Evolutionary conservation across 75 land plant genomes (phyloP).

Genomic region (Picea sitchensis): DNA sequence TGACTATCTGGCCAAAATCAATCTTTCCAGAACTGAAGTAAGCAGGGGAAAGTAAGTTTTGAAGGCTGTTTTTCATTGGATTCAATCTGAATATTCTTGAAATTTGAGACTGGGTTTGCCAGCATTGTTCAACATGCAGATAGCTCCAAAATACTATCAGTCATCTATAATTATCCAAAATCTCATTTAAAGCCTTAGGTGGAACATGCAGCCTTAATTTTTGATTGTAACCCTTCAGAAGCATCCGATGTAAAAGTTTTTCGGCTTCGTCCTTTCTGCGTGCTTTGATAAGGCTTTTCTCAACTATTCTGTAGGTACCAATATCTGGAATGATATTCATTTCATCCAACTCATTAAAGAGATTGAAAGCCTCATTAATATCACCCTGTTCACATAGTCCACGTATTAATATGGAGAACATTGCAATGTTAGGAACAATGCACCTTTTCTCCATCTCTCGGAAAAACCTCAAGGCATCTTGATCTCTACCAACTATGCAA

Average conservation of each 20-base stretch:
- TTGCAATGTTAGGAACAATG: background rate
- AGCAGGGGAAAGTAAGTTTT: too few species aligned
- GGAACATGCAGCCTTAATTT: background rate
- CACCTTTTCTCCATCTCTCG: background rate
- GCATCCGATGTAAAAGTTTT: background rate
- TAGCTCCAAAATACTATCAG: too few species aligned
- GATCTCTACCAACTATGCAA: background rate
- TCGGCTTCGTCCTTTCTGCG: background rate
- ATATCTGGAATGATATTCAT: background rate
- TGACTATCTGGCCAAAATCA: too few species aligned
- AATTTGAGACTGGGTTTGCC: too few species aligned
- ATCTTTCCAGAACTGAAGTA: too few species aligned
- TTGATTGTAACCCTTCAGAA: conserved; percentile 4
- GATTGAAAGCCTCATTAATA: background rate
- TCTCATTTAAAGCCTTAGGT: background rate
- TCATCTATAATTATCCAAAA: background rate
- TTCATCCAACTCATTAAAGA: background rate
- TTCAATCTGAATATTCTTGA: too few species aligned
- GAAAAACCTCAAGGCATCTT: background rate
- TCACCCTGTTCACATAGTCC: background rate
- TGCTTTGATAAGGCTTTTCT: background rate
- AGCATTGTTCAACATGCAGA: too few species aligned
- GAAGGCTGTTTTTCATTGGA: too few species aligned
- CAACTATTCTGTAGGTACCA: background rate
- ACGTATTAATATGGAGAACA: background rate